These are phyloP conservation scores for Euryodendron excelsum DNA, from an alignment of 148 eudicot genomes.

Conservation along the genomic window DNA sequence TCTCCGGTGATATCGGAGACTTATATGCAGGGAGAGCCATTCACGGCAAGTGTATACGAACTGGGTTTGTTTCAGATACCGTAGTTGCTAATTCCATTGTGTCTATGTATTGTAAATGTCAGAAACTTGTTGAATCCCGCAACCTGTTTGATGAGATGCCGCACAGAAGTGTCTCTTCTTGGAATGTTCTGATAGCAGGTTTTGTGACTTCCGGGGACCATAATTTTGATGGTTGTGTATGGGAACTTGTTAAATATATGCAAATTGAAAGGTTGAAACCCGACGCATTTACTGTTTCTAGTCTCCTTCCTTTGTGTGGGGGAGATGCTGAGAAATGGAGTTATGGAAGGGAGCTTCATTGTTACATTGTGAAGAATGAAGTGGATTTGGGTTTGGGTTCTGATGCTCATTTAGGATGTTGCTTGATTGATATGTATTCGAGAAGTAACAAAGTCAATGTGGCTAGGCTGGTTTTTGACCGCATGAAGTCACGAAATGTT, in stretches of 20 bases:
- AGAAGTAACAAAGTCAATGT: slow-evolving; percentile 24
- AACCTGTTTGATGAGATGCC: slow-evolving; percentile 51
- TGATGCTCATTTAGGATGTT: slow-evolving; percentile 38
- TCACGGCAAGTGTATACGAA: slow-evolving; percentile 17
- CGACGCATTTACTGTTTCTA: slow-evolving; percentile 39
- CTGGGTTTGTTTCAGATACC: slow-evolving; percentile 21
- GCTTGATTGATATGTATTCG: slow-evolving; percentile 54
- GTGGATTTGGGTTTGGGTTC: slow-evolving; percentile 18
- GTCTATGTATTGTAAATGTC: slow-evolving; percentile 39
- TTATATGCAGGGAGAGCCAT: slow-evolving; percentile 21
- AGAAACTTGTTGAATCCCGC: slow-evolving; percentile 9
- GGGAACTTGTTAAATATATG: slow-evolving; percentile 31
- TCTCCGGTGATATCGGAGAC: slow-evolving; percentile 18
- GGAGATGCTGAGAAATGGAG: slow-evolving; percentile 6
- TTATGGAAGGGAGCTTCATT: slow-evolving; percentile 42
- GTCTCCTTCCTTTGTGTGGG: slow-evolving; percentile 36
- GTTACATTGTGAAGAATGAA: slow-evolving; percentile 31
- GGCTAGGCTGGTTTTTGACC: slow-evolving; percentile 36
- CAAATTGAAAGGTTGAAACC: slow-evolving; percentile 26
- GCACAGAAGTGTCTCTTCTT: slow-evolving; percentile 34
- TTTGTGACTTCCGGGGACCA: background rate
- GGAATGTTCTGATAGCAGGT: slow-evolving; percentile 35
- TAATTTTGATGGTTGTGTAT: background rate
- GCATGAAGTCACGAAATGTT: slow-evolving; percentile 29
- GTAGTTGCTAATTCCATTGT: slow-evolving; percentile 32